Evolutionary conservation across 306 rosid species (phyloP).

Genomic region (Alnus glutinosa): DNA sequence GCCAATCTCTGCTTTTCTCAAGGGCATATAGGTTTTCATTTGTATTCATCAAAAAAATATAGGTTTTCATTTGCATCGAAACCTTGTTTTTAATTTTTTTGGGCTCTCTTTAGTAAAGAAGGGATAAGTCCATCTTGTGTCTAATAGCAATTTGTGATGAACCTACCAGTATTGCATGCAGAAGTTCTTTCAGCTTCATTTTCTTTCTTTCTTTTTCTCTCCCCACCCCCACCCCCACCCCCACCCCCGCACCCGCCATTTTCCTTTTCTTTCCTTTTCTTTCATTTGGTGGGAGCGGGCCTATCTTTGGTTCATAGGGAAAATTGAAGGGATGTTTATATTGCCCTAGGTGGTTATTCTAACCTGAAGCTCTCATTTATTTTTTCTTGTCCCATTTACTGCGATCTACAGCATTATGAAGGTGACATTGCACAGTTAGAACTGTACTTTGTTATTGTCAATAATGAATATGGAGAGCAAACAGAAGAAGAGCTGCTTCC

Average conservation of each 20-base stretch:
- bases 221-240: too few species aligned
- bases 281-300: neutral
- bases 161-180: neutral
- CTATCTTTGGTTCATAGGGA: neutral
- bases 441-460: slow-evolving; percentile 86
- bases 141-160: neutral
- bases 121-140: neutral
- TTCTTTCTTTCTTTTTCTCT: neutral
- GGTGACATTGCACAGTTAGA: slow-evolving; percentile 82
- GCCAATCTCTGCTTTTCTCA: neutral
- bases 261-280: too few species aligned
- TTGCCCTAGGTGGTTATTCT: neutral
- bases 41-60: neutral
- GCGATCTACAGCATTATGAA: slow-evolving; percentile 63
- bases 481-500: slow-evolving; percentile 92
- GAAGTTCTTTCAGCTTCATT: neutral
- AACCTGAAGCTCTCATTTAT: neutral
- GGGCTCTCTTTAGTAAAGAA: neutral
- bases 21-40: neutral
- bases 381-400: slow-evolving; percentile 16
- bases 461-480: slow-evolving; percentile 98
- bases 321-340: neutral
- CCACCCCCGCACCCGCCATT: too few species aligned
- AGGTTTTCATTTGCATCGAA: neutral
- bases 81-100: neutral